Conservation (phyloP, 129 eudicot species). For the Centella asiatica region DNA sequence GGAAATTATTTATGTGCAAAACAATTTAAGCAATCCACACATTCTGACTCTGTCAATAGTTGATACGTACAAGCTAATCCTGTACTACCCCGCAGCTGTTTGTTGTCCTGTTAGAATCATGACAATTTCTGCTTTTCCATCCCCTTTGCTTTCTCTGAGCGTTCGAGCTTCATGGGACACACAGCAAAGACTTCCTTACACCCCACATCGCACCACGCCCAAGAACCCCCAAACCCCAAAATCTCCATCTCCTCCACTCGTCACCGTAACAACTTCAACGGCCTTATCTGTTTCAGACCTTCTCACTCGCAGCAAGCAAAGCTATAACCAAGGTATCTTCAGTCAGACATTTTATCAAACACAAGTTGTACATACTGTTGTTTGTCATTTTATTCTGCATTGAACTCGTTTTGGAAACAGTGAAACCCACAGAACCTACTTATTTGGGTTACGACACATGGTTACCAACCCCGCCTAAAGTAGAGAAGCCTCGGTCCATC, state of each 20-base stretch:
- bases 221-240: conserved; percentile 30
- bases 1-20: no score
- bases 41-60: no score
- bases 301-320: conserved; percentile 39
- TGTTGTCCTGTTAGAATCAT: neutral
- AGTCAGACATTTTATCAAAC: conserved; percentile 19
- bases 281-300: conserved; percentile 46
- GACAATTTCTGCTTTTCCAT: neutral
- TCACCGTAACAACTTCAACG: conserved; percentile 3
- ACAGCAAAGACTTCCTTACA: conserved; percentile 55
- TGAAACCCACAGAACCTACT: conserved; percentile 30
- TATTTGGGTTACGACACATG: conserved; percentile 82
- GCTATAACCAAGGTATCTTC: conserved; percentile 28
- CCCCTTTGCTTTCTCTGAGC: conserved; percentile 8
- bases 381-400: neutral
- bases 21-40: no score
- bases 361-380: conserved; percentile 1
- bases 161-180: conserved; percentile 67
- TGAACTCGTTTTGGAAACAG: conserved; percentile 13
- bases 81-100: neutral
- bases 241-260: conserved; percentile 10
- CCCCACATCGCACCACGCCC: conserved; percentile 67
- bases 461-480: conserved; percentile 84
- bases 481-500: conserved; percentile 81
- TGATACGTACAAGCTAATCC: no score